Base-by-base conservation (phyloP, 352 stramenopile genomes). In the Globisporangium yorkense region DNA sequence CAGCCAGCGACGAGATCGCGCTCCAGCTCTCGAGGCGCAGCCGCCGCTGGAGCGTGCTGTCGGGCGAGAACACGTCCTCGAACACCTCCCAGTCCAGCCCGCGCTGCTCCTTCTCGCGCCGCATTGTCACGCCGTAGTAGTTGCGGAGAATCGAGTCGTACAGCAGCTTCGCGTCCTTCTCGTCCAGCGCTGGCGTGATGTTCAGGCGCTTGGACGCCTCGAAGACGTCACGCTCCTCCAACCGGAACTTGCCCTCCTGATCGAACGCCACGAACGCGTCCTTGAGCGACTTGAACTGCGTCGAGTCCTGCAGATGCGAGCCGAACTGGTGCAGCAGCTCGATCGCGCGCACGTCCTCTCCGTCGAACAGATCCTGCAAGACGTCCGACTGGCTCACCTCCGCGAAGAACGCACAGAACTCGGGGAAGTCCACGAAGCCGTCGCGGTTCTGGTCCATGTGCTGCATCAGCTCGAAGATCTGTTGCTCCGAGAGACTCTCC, bases 391-490 rank as follows among this genome's bases (percentile, higher is more conserved):
- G 79, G 51, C 77, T 89, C 51, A 88, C 89, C 56, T 92, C 80
- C 12, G 74, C 78, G 57, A 97, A 97, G 46, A 95, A 89, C 4
- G 74, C 75, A 45, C 80, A 81, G 60, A 97, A 97, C 63, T 97
- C 91, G 31, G 89, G 70, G 55, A 95, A 92, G 58, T 94, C 77
- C 10, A 97, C 90, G 20, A 94, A 75, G 2, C 86, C 88, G 53
- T 97, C 89, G 52, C 89, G 75, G 43, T 97, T 94, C 48, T 89
- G 77, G 63, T 97, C 91, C 56, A 97, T 84, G 50, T 92, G 80
- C 57, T 96, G 80, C 91, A 97, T 97, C 24, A 97, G 63, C 61
- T 97, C 91, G 27, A 97, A 96, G 18, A 97, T 93, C 65, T 97
- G 87, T 48, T 94, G 82, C 60, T 94, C 87, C 15, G 85, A 93